These are phyloP conservation scores for Penicillium hordei DNA, from an alignment of 2,329 filamentous ascomycete species.

Conservation along the genomic window DNA sequence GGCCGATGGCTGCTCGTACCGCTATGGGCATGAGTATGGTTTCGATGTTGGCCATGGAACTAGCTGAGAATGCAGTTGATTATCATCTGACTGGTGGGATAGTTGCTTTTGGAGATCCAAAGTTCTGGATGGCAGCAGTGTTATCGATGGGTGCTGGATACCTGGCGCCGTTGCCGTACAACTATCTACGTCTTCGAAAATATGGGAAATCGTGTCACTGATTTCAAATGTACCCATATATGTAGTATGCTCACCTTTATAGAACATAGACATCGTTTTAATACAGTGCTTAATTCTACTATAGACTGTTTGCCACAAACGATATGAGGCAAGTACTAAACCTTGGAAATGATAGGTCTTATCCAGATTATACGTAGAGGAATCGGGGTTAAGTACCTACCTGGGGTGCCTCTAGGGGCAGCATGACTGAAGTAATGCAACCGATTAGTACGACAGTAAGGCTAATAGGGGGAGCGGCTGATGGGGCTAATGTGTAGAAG, in stretches of 20 bases:
- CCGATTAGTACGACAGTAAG: not conserved
- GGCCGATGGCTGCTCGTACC: constrained; percentile 50
- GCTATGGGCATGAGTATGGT: constrained; percentile 60
- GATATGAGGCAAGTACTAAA: not conserved
- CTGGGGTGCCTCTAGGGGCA: constrained; percentile 7
- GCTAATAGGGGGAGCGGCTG: not conserved
- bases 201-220: constrained; percentile 45
- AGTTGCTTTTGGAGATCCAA: constrained; percentile 48
- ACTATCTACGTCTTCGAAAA: constrained; percentile 51
- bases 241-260: not conserved
- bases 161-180: constrained; percentile 55
- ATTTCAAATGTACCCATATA: not conserved
- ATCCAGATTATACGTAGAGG: not conserved
- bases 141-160: constrained; percentile 32
- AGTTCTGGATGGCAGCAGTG: constrained; percentile 54
- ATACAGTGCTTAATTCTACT: not conserved
- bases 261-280: not conserved
- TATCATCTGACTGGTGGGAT: constrained; percentile 56
- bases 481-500: not conserved
- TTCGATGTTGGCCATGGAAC: constrained; percentile 61
- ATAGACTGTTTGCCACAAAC: no score
- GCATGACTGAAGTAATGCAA: not conserved
- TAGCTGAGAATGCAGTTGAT: constrained; percentile 56
- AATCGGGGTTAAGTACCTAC: not conserved
- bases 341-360: constrained; percentile 3